Percentiles rank a stretch among this genome's conserved stretches.
Evolutionary conservation across 305 asterid genomes (phyloP).

Genomic region (Solanum aculeatissimum): DNA sequence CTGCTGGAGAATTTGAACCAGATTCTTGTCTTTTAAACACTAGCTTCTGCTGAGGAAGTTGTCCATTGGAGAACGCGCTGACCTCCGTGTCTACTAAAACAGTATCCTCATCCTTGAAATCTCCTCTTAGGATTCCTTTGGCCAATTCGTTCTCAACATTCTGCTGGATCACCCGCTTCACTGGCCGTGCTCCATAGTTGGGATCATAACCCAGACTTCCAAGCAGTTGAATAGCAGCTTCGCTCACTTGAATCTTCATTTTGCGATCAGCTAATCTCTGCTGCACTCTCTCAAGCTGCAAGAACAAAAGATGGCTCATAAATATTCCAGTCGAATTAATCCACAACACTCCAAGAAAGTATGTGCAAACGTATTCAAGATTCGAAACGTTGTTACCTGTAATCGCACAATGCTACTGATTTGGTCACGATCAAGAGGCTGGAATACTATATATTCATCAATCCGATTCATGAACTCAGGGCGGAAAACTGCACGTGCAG

Average conservation of each 20-base stretch:
- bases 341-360: neutral
- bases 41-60: constrained; percentile 78
- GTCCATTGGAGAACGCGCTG: constrained; percentile 63
- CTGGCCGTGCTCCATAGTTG: constrained; percentile 94
- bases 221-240: constrained; percentile 60
- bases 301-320: neutral
- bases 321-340: neutral
- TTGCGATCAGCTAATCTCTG: constrained; percentile 69
- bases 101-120: constrained; percentile 67
- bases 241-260: constrained; percentile 60
- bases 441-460: constrained; percentile 93
- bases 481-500: constrained; percentile 73
- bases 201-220: constrained; percentile 87
- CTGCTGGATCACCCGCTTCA: constrained; percentile 86
- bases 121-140: constrained; percentile 83
- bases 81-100: constrained; percentile 65
- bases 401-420: constrained; percentile 58
- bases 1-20: constrained; percentile 24
- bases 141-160: constrained; percentile 82
- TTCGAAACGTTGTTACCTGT: constrained; percentile 35
- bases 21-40: constrained; percentile 38
- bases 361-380: neutral
- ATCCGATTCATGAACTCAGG: constrained; percentile 96
- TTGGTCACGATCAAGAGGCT: constrained; percentile 80
- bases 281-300: constrained; percentile 73